Percentiles rank a stretch among this genome's conserved stretches.
Evolutionary conservation across 1,139 yeast genomes (phyloP).

Genomic region (Candida glucosophila): DNA sequence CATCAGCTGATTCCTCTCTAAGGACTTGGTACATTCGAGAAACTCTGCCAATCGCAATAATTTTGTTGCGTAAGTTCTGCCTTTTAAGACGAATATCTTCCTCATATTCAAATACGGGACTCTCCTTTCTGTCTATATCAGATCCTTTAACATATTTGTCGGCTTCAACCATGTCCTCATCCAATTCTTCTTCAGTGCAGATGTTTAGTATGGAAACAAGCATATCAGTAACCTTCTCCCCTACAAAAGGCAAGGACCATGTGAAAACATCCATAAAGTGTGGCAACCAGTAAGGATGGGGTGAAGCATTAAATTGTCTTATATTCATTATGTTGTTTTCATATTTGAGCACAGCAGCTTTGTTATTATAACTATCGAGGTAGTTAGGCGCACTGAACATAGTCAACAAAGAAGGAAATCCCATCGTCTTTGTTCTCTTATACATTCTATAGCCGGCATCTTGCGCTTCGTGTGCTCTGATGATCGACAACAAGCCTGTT

Average conservation of each 20-base stretch:
- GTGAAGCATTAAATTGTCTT: constrained; percentile 85
- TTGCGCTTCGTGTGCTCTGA: constrained; percentile 97
- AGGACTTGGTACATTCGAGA: constrained; percentile 88
- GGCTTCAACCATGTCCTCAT: constrained; percentile 42
- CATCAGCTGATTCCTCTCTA: constrained; percentile 85
- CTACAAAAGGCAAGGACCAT: constrained; percentile 97
- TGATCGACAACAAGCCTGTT: constrained; percentile 72
- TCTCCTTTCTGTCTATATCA: neutral
- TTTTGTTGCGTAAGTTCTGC: constrained; percentile 73
- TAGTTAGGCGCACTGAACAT: constrained; percentile 96
- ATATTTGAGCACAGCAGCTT: constrained; percentile 90
- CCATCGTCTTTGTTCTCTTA: constrained; percentile 74
- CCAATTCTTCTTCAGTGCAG: constrained; percentile 92
- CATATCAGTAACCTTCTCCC: constrained; percentile 94
- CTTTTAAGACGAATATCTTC: constrained; percentile 37
- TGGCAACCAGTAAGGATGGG: constrained; percentile 97
- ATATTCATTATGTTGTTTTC: constrained; percentile 92
- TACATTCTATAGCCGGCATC: constrained; percentile 97
- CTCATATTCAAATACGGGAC: neutral
- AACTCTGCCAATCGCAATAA: constrained; percentile 89
- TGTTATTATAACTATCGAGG: constrained; percentile 85
- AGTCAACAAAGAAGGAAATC: constrained; percentile 89
- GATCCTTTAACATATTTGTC: neutral
- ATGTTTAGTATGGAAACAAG: constrained; percentile 82
- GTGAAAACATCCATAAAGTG: constrained; percentile 96